Percentiles rank a stretch among this genome's conserved stretches.
Conservation (phyloP, 768 basidiomycete species). For the Macrocybe gigantea region DNA sequence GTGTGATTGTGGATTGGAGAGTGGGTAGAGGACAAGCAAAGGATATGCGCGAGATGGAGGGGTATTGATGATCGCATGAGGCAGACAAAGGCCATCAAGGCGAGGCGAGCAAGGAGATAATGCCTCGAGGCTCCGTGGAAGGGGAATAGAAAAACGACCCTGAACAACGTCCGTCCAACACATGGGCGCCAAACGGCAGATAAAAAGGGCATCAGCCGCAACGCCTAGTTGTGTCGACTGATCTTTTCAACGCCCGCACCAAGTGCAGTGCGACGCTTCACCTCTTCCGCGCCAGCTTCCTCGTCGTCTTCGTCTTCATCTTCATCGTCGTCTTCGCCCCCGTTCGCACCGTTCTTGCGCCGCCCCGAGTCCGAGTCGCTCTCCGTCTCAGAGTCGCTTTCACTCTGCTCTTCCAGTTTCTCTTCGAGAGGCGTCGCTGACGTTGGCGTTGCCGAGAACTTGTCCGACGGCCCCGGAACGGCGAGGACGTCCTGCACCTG, state of each 20-base stretch:
- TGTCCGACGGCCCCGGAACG: background rate
- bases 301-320: constrained; percentile 13
- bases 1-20: too few relatives aligned
- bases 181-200: constrained; percentile 8
- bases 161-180: background rate
- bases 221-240: constrained; percentile 22
- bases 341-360: background rate
- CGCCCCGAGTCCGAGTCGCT: constrained; percentile 10
- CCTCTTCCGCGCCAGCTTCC: constrained; percentile 5
- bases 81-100: background rate
- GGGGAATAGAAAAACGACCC: background rate
- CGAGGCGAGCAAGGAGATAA: background rate
- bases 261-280: constrained; percentile 7
- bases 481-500: background rate
- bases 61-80: background rate
- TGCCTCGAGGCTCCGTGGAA: background rate
- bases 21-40: too few relatives aligned
- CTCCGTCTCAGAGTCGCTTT: background rate
- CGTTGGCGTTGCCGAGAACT: background rate
- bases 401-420: too few relatives aligned
- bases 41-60: background rate
- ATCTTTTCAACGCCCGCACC: constrained; percentile 17
- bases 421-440: background rate
- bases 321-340: constrained; percentile 5
- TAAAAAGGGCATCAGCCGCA: constrained; percentile 27